Percentiles rank a stretch among this genome's conserved stretches.
Evolutionary conservation across 495 filamentous ascomycete genomes (phyloP).

Genomic region (Podospora anserina): DNA sequence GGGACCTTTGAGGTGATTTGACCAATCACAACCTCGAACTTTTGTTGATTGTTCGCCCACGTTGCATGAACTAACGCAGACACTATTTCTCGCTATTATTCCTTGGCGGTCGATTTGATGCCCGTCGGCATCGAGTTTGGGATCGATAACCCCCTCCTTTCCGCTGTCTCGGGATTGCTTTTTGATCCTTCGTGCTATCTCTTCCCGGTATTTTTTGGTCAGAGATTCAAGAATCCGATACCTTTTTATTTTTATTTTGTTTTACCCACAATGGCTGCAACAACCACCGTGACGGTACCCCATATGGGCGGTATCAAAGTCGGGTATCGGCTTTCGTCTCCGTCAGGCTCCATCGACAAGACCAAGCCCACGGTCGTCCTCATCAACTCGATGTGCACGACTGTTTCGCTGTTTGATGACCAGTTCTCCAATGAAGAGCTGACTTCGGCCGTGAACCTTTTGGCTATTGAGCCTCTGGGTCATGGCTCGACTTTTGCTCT

Average conservation of each 20-base stretch:
- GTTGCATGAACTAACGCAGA: not conserved
- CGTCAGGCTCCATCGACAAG: constrained; percentile 36
- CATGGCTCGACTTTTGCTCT: constrained; percentile 47
- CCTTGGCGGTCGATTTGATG: not conserved
- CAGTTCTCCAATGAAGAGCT: constrained; percentile 49
- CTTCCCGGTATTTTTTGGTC: not conserved
- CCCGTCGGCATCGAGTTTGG: not conserved
- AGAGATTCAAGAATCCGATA: not conserved
- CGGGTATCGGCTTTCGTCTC: constrained; percentile 48
- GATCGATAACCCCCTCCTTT: not conserved
- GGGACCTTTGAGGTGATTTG: not conserved
- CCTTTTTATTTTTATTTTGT: not conserved
- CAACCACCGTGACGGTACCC: constrained; percentile 45
- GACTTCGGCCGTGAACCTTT: constrained; percentile 46
- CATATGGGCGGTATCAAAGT: constrained; percentile 56
- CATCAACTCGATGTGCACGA: constrained; percentile 59
- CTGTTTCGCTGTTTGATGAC: constrained; percentile 48
- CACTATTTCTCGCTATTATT: not conserved
- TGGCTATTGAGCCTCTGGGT: constrained; percentile 57
- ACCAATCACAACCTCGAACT: not conserved
- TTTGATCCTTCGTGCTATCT: not conserved
- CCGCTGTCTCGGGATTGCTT: not conserved
- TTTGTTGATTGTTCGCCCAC: not conserved
- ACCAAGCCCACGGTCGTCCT: constrained; percentile 58
- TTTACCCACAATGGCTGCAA: constrained; percentile 24